phyloP scores from a whole-genome alignment of 2,329 filamentous ascomycete species.

The Aurifilum marmelostoma region DNA sequence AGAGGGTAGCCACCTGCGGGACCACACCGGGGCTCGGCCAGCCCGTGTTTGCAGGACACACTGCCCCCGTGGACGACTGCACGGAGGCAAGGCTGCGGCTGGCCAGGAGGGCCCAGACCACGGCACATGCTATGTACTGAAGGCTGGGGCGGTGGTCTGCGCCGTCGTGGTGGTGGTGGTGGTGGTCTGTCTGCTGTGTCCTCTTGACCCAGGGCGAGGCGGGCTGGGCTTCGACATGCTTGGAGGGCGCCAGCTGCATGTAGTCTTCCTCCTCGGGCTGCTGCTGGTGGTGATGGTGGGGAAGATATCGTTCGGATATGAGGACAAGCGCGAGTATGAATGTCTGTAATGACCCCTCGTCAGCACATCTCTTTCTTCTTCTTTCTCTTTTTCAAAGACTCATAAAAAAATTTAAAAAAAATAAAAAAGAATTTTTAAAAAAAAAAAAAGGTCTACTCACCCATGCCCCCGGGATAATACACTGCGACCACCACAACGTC shows the following conservation, averaged over 20 bases:
- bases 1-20: not conserved
- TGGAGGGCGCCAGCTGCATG: not conserved
- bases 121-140: not conserved
- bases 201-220: not conserved
- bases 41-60: not conserved
- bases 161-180: no score
- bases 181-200: not conserved
- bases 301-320: not conserved
- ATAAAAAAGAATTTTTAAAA: no score
- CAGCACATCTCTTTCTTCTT: not conserved
- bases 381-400: no score
- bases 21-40: slow-evolving; percentile 5
- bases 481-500: slow-evolving; percentile 14
- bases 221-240: not conserved
- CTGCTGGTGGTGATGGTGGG: not conserved
- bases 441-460: slow-evolving; percentile 1
- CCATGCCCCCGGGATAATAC: not conserved
- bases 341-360: not conserved
- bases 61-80: not conserved
- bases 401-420: no score
- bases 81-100: not conserved
- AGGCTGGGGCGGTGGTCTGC: not conserved
- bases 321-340: not conserved
- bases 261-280: not conserved
- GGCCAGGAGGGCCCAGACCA: slow-evolving; percentile 7